phyloP scores from a whole-genome alignment of 805 yeast genomes.

The Candida pini region DNA sequence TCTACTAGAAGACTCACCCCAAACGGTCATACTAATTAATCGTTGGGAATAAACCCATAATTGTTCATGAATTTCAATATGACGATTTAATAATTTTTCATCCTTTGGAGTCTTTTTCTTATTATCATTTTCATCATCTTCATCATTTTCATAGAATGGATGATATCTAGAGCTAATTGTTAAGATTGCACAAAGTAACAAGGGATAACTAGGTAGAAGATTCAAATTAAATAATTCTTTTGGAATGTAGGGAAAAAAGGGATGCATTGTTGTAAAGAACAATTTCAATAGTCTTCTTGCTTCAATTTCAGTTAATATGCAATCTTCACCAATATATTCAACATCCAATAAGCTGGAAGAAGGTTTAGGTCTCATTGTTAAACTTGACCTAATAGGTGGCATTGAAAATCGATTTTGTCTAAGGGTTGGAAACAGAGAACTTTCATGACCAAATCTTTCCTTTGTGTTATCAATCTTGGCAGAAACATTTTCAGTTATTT shows the following conservation, averaged over 20 bases:
- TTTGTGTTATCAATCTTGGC: background rate
- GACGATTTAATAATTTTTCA: conserved; percentile 16
- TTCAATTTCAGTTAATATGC: conserved; percentile 54
- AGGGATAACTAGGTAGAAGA: conserved; percentile 70
- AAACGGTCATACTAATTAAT: conserved; percentile 76
- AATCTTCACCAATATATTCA: conserved; percentile 54
- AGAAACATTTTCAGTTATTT: background rate
- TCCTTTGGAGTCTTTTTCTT: conserved; percentile 6
- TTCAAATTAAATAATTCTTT: conserved; percentile 60
- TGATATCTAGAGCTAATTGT: conserved; percentile 80
- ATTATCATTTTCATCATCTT: conserved; percentile 24
- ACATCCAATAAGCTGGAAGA: conserved; percentile 47
- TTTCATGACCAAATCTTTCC: conserved; percentile 23
- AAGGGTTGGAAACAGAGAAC: conserved; percentile 19
- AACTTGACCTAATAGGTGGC: conserved; percentile 39
- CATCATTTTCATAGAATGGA: conserved; percentile 39
- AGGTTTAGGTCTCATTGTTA: conserved; percentile 41
- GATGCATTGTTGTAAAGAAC: conserved; percentile 78
- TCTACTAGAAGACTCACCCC: conserved; percentile 91
- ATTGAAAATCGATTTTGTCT: conserved; percentile 28
- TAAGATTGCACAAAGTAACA: conserved; percentile 71
- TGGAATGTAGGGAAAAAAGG: conserved; percentile 86
- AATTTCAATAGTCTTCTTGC: conserved; percentile 51
- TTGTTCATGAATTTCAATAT: conserved; percentile 67
- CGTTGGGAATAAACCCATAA: conserved; percentile 82